Evolutionary conservation across 208 protist species (phyloP), one percentile per base, ranked within the genome.

Genomic region (Leishmania turanica): DNA sequence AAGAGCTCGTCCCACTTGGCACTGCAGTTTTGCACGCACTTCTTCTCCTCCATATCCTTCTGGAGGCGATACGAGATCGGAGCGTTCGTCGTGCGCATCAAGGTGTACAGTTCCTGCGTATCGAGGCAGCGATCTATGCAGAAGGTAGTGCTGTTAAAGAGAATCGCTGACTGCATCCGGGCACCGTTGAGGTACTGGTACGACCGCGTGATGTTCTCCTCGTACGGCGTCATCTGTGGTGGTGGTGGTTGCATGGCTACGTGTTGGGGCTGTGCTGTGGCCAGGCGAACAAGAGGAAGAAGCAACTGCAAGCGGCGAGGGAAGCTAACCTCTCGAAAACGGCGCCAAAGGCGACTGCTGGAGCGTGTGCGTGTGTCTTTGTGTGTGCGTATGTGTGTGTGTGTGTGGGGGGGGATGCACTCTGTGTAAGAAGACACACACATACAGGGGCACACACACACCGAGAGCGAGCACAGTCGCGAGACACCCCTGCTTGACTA

Each of bases 31-130:
- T 88, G 85, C 34, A 92, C 87, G 82, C 94, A 97, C 77, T 95
- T 86, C 84, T 97, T 97, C 86, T 97, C 94, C 80, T 91, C 90
- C 76, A 96, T 75, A 60, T 96, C 94, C 66, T 92, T 92, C 72
- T 97, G 73, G 13, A 93, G 77, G 11, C 92, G 92, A 84, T 96
- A 95, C 19, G 80, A 73, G 81, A 95, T 93, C 2, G 94, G 94
- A 2, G 94, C 94, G 76, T 97, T 80, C 0, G 86, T 95, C 15
- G 94, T 95, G 74, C 94, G 91, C 54, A 92, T 76, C 45, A 97
- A 81, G 27, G 94, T 97, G 87, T 97, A 97, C 53, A 97, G 84
- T 79, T 97, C 94, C 87, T 96, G 90, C 6, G 92, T 97, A 78
- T 97, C 94, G 2, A 95, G 88, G 81, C 94, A 97, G 51, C 87